A percentile compares a stretch with the other conserved stretches of the same genome.
phyloP scores from a whole-genome alignment of 495 filamentous ascomycete species.

The Cenococcum geophilum region DNA sequence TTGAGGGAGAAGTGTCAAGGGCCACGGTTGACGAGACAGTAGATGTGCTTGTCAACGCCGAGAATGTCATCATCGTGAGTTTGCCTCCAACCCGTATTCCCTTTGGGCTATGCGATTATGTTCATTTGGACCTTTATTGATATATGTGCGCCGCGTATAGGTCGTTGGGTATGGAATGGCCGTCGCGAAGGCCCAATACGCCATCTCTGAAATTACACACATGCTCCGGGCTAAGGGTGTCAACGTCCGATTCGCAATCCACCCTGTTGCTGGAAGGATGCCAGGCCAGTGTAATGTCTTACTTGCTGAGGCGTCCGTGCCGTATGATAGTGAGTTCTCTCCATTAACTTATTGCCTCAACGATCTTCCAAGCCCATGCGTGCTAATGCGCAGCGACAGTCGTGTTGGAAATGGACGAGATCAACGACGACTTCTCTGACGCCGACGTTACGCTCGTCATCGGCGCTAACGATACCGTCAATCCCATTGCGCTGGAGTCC shows the following conservation, averaged over 20 bases:
- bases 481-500: slow-evolving; percentile 73
- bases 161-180: slow-evolving; percentile 79
- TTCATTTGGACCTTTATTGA: too few species aligned
- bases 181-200: slow-evolving; percentile 80
- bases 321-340: slow-evolving; percentile 54
- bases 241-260: slow-evolving; percentile 79
- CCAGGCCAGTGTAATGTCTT: slow-evolving; percentile 82
- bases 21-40: slow-evolving; percentile 70
- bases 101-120: not conserved
- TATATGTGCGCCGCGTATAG: not conserved
- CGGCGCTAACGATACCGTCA: slow-evolving; percentile 80
- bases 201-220: slow-evolving; percentile 69
- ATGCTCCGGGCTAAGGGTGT: slow-evolving; percentile 62
- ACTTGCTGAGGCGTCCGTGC: slow-evolving; percentile 72
- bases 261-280: slow-evolving; percentile 78
- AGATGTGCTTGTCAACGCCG: slow-evolving; percentile 60
- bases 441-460: slow-evolving; percentile 82
- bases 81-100: not conserved
- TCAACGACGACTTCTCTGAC: slow-evolving; percentile 78
- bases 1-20: slow-evolving; percentile 65
- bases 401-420: slow-evolving; percentile 70
- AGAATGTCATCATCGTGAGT: slow-evolving; percentile 68
- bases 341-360: not conserved
- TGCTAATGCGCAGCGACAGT: not conserved
- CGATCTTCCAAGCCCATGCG: not conserved